Evolutionary conservation across 345 rosid species (phyloP).

Genomic region (Adansonia digitata): DNA sequence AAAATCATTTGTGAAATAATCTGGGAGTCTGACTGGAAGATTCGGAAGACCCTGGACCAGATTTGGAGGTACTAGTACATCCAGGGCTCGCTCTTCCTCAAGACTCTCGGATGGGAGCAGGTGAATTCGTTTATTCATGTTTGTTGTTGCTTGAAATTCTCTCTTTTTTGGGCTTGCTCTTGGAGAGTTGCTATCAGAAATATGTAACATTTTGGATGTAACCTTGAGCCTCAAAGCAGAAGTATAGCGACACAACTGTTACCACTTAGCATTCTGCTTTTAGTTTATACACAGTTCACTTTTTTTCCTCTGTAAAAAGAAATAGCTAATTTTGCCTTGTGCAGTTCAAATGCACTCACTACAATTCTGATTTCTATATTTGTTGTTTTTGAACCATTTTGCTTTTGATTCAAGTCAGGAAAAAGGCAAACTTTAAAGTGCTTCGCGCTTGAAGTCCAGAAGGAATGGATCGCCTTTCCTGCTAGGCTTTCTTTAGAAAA

Average conservation of each 20-base stretch:
- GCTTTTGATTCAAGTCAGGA: neutral
- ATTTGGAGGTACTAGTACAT: too few relatives aligned
- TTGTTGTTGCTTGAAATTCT: conserved; percentile 34
- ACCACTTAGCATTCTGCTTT: conserved; percentile 22
- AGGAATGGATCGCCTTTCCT: too few relatives aligned
- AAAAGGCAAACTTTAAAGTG: neutral
- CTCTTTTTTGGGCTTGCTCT: conserved; percentile 20
- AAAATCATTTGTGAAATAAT: conserved; percentile 6
- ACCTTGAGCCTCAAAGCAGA: conserved; percentile 31
- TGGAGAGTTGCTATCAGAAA: conserved; percentile 49
- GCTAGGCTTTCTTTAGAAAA: neutral
- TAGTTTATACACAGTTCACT: conserved; percentile 25
- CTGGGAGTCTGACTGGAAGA: conserved; percentile 32
- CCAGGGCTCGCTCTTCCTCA: conserved; percentile 36
- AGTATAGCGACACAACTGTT: conserved; percentile 18
- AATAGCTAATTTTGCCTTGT: conserved; percentile 15
- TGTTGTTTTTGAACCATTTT: neutral
- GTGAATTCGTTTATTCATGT: conserved; percentile 54
- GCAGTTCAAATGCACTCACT: conserved; percentile 8
- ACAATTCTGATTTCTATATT: neutral
- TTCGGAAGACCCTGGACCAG: conserved; percentile 17
- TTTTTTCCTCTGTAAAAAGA: conserved; percentile 34
- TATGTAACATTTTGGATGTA: conserved; percentile 33
- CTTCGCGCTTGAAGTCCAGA: too few relatives aligned
- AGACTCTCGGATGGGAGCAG: conserved; percentile 28